Base-by-base conservation (phyloP, 495 filamentous ascomycete species). In the Staphylotrichum tortipilum region DNA sequence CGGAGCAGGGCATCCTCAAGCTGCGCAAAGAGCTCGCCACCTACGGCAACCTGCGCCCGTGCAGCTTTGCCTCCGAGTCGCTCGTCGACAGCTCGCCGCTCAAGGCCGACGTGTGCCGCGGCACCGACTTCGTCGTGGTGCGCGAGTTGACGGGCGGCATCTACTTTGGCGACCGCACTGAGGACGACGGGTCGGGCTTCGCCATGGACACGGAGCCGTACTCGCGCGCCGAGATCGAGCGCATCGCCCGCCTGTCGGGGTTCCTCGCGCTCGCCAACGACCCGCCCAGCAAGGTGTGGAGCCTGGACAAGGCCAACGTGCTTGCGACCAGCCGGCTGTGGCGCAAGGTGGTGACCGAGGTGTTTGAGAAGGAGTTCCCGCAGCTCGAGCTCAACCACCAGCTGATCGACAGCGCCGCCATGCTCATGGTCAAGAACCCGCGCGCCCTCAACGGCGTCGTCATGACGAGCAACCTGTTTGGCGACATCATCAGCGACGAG, bases 371-470 rank as follows among this genome's bases (percentile, higher is more conserved):
- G 47, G 92, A 98, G 74, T 98, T 90, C 71, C 92, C 92, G 26
- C 79, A 88, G 65, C 69, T 98, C 18, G 78, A 86, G 72, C 63
- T 94, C 33, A 79, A 79, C 50, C 90, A 96, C 68, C 91, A 98
- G 62, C 76, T 98, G 33, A 96, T 98, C 63, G 92, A 98, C 71
- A 86, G 80, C 47, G 92, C 90, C 17, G 91, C 92, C 44, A 96
- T 98, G 91, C 67, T 96, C 55, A 90, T 97, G 88, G 79, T 98
- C 44, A 95, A 95, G 82, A 87, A 90, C 64, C 92, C 92, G 19
- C 74, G 86, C 19, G 80, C 85, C 44, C 75, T 98, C 40, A 97
- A 97, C 65, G 92, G 92, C 43, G 82, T 98, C 18, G 78, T 98
- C 36, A 82, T 98, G 31, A 94, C 90, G 7, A 91, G 85, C 71